Conservation (phyloP, 805 yeast species). For the Suhomyces pyralidae region DNA sequence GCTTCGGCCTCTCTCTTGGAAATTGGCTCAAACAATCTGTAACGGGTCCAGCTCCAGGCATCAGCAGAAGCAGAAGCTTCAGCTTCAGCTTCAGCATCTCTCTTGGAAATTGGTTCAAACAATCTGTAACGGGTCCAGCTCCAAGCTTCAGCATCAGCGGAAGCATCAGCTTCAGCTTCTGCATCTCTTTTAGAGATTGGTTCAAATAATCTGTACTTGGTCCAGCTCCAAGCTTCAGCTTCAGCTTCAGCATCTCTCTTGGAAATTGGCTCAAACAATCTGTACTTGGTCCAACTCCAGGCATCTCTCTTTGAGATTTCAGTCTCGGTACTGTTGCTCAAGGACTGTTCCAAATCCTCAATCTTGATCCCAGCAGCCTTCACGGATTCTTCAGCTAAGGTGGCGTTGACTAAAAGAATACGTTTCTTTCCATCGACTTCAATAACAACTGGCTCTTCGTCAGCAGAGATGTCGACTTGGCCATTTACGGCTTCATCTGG, state of each 20-base stretch:
- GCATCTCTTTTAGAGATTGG: constrained; percentile 13
- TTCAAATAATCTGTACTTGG: constrained; percentile 3
- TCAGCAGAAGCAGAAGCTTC: constrained; percentile 10
- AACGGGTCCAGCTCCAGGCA: constrained; percentile 2
- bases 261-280: constrained; percentile 6
- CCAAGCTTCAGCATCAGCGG: constrained; percentile 9
- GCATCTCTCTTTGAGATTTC: constrained; percentile 12
- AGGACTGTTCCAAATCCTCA: constrained; percentile 1
- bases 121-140: constrained; percentile 6
- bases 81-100: constrained; percentile 9
- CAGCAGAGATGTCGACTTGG: constrained; percentile 6
- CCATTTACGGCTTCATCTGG: constrained; percentile 14
- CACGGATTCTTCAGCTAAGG: constrained; percentile 8
- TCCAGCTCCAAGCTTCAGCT: constrained; percentile 9
- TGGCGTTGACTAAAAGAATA: constrained; percentile 12
- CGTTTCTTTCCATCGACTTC: constrained; percentile 11
- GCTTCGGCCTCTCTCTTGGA: constrained; percentile 14
- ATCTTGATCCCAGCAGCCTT: background rate
- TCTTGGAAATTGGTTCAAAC: constrained; percentile 6
- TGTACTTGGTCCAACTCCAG: constrained; percentile 4
- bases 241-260: constrained; percentile 12
- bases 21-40: constrained; percentile 9
- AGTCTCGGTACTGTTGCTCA: background rate
- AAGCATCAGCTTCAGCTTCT: constrained; percentile 10
- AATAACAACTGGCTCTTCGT: constrained; percentile 9